These are phyloP conservation scores for Parmelia sp. DNA, from an alignment of 495 filamentous ascomycete genomes.

Conservation along the genomic window DNA sequence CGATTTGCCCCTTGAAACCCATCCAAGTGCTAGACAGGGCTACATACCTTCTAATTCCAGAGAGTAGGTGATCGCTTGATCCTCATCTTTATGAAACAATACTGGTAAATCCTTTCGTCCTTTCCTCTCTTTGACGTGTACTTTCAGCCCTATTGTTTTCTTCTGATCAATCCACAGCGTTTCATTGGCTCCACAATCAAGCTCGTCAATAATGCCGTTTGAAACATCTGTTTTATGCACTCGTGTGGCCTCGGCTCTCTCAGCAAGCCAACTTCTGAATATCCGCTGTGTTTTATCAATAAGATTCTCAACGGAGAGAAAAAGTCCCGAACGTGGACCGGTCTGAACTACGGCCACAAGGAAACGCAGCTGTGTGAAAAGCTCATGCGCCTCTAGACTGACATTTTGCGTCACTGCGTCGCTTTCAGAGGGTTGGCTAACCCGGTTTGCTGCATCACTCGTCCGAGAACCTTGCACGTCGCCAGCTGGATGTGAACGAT, in stretches of 20 bases:
- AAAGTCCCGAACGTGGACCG: constrained; percentile 51
- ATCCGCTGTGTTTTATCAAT: constrained; percentile 56
- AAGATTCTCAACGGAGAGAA: constrained; percentile 54
- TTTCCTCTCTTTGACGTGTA: constrained; percentile 43
- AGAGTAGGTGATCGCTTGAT: constrained; percentile 52
- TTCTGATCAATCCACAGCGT: constrained; percentile 55
- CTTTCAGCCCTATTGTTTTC: constrained; percentile 51
- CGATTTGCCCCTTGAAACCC: not conserved
- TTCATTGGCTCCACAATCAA: constrained; percentile 6
- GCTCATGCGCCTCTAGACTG: constrained; percentile 58
- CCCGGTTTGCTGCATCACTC: constrained; percentile 19
- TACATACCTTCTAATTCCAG: constrained; percentile 54
- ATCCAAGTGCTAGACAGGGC: not conserved
- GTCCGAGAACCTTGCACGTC: constrained; percentile 37
- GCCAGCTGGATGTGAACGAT: constrained; percentile 34
- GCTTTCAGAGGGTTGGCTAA: constrained; percentile 22
- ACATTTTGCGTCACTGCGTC: constrained; percentile 51
- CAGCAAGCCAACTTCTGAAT: constrained; percentile 63
- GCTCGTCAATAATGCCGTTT: not conserved
- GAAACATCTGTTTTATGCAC: constrained; percentile 14
- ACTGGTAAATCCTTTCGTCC: constrained; percentile 33
- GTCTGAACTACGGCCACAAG: constrained; percentile 62
- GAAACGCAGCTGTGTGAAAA: constrained; percentile 65
- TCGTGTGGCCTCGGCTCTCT: constrained; percentile 25
- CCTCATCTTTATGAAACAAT: constrained; percentile 48